Base-by-base conservation (phyloP, 352 stramenopile species). In the Phytopythium montanum region DNA sequence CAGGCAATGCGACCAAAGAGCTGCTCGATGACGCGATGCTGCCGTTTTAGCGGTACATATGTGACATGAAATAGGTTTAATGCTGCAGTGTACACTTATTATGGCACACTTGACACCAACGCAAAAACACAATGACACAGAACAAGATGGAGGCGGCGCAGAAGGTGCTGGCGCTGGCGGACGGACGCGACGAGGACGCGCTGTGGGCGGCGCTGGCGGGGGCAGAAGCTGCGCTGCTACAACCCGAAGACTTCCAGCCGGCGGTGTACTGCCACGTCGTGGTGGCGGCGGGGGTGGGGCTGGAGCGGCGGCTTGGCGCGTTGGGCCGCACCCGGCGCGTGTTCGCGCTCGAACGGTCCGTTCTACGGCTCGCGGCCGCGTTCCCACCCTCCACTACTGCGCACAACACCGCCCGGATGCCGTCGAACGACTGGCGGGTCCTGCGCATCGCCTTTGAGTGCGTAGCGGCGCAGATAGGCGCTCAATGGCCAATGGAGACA, bases 381-480 rank as follows among this genome's bases (percentile, higher is more conserved):
- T 21, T 1, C 19, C 29, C 21, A 9, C 3, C 28, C 14, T 0
- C 48, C 7, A 2, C 23, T 5, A 16, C 10, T 16, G 34, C 1
- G 5, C 7, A 16, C 19, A 36, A 50, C 33, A 19, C 34, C 1
- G 33, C 36, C 0, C 13, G 23, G 18, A 12, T 64, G 19, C 29
- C 57, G 56, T 59, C n/a, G 46, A 42, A 50, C 19, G 59, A 62
- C 23, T 59, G 10, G 23, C 33, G 56, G 33, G 44, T 73, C 38
- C 34, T 80, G 1, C 66, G 57, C 46, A 58, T 29, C 23, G 60
- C 69, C 10, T 69, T 69, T 33, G 44, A 54, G 28, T 54, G 26
- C 12, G 46, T 81, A 10, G 34, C 75, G 44, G 54, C 54, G n/a
- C 48, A 26, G 21, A 54, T 70, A 0, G 60, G 42, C 29, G 26